Evolutionary conservation across 2,329 filamentous ascomycete genomes (phyloP).

Genomic region (Domatiomyces catenatus): DNA sequence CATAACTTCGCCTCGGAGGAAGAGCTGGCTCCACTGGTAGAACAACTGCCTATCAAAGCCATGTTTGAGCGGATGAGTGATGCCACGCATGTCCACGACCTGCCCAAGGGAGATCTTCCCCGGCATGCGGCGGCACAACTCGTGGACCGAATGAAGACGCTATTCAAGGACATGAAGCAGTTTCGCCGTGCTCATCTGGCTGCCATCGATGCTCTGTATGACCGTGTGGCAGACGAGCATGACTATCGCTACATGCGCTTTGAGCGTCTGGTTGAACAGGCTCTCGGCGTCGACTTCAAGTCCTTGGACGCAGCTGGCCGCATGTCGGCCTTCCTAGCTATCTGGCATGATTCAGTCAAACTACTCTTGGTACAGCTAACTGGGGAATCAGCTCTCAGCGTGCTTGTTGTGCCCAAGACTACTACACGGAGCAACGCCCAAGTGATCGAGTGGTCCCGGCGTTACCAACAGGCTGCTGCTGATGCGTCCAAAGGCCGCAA

Average conservation of each 20-base stretch:
- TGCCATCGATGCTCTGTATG: conserved; percentile 25
- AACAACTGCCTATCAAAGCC: conserved; percentile 10
- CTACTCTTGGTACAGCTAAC: conserved; percentile 1
- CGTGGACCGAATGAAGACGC: conserved; percentile 22
- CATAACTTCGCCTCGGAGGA: conserved; percentile 8
- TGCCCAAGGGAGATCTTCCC: conserved; percentile 24
- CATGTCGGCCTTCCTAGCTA: conserved; percentile 5
- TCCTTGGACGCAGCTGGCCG: conserved; percentile 20
- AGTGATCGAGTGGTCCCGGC: conserved; percentile 41
- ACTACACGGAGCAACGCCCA: conserved; percentile 34
- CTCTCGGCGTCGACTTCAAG: conserved; percentile 21
- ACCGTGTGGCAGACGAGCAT: conserved; percentile 24
- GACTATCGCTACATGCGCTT: conserved; percentile 23
- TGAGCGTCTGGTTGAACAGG: conserved; percentile 24
- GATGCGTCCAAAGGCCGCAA: conserved; percentile 21
- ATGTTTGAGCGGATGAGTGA: background rate
- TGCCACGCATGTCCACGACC: background rate
- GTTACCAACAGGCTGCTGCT: conserved; percentile 37
- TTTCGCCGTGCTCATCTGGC: conserved; percentile 23
- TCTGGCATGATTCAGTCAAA: conserved; percentile 2
- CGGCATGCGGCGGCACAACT: conserved; percentile 24
- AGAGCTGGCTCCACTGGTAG: conserved; percentile 10
- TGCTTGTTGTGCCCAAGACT: conserved; percentile 33
- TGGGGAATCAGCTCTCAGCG: background rate
- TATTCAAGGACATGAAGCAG: conserved; percentile 21